These are phyloP conservation scores for Aspergillus uvarum DNA, from an alignment of 2,329 filamentous ascomycete genomes.

Conservation along the genomic window DNA sequence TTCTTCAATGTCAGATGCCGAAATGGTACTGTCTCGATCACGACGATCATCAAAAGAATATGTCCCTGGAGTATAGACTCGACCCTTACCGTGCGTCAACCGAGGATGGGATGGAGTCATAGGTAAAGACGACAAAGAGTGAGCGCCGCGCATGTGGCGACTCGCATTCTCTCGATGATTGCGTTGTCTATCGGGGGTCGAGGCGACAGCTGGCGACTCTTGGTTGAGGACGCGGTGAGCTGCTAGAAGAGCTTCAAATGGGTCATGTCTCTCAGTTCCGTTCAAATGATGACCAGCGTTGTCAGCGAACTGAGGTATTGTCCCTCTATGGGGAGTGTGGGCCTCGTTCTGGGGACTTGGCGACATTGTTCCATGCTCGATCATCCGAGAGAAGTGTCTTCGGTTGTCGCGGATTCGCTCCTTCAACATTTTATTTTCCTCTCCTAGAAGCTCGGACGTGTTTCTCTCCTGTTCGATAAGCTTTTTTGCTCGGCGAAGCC, in stretches of 20 bases:
- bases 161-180: conserved; percentile 50
- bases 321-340: conserved; percentile 45
- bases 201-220: conserved; percentile 71
- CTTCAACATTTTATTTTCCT: conserved; percentile 75
- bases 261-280: conserved; percentile 57
- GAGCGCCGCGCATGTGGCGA: conserved; percentile 71
- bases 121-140: conserved; percentile 82
- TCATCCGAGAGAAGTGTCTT: conserved; percentile 77
- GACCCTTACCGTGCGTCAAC: conserved; percentile 49
- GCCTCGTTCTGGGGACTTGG: conserved; percentile 58
- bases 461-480: conserved; percentile 76
- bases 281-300: conserved; percentile 43
- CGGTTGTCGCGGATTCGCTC: conserved; percentile 86
- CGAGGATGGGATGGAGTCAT: conserved; percentile 66
- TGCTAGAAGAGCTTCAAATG: conserved; percentile 74
- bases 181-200: conserved; percentile 61
- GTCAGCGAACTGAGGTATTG: conserved; percentile 42
- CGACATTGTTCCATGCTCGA: conserved; percentile 69
- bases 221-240: conserved; percentile 75
- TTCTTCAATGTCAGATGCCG: conserved; percentile 58
- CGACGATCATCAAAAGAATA: conserved; percentile 53
- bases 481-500: conserved; percentile 72
- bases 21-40: conserved; percentile 84
- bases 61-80: conserved; percentile 59
- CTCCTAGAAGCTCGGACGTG: conserved; percentile 66